A percentile compares a stretch with the other conserved stretches of the same genome.
Conservation (phyloP, 192 early-diverging fungal genomes). For the Backusella sp. region DNA sequence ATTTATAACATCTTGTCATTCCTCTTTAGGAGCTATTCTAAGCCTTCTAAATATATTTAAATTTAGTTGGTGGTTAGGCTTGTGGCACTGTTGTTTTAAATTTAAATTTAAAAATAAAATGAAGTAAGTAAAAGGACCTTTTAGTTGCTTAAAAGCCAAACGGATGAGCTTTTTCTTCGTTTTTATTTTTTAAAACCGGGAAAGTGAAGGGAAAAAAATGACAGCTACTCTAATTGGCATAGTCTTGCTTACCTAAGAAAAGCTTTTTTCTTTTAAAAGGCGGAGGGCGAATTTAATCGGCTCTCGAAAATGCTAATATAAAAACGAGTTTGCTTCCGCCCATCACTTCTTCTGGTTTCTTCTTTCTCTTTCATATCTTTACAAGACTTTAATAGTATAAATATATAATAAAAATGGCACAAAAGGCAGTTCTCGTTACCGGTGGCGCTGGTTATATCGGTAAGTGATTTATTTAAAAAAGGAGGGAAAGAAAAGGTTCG, state of each 20-base stretch:
- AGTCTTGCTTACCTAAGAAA: constrained; percentile 9
- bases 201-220: constrained; percentile 1
- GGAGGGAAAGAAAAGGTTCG: not conserved
- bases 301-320: not conserved
- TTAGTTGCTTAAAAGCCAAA: not conserved
- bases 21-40: constrained; percentile 4
- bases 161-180: not conserved
- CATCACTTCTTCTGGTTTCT: not conserved
- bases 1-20: not conserved
- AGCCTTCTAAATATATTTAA: constrained; percentile 4
- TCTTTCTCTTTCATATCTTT: not conserved
- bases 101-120: not conserved
- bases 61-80: not conserved
- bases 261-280: not conserved
- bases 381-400: not conserved
- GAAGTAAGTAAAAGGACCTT: not conserved
- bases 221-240: constrained; percentile 6
- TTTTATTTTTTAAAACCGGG: not conserved
- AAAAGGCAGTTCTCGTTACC: constrained; percentile 54
- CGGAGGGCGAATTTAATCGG: not conserved
- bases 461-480: constrained; percentile 2
- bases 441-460: constrained; percentile 89
- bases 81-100: not conserved
- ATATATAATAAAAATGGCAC: constrained; percentile 14
- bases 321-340: not conserved